Conservation (phyloP, 2,329 filamentous ascomycete genomes). For the Penicillium digitatum region DNA sequence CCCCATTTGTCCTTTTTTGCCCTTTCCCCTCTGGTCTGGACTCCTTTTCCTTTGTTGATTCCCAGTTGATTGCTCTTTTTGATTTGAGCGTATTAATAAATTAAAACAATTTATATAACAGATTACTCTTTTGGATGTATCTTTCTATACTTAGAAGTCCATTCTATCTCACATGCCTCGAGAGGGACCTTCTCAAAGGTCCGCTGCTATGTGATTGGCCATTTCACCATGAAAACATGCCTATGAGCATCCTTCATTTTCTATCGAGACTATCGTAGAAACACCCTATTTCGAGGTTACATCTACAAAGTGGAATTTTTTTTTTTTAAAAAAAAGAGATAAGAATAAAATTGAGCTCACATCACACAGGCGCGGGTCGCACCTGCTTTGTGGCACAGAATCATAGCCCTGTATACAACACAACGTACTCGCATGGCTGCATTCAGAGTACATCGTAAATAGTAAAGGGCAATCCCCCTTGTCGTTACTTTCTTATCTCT, state of each 20-base stretch:
- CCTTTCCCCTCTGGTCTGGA: slow-evolving; percentile 7
- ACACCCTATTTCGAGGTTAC: not conserved
- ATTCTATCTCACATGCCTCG: slow-evolving; percentile 1
- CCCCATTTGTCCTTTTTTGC: slow-evolving; percentile 1
- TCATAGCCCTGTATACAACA: not conserved
- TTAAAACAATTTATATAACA: not conserved
- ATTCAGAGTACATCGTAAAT: not conserved
- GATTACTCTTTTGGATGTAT: not conserved
- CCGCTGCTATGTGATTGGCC: not conserved
- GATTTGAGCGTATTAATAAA: not conserved
- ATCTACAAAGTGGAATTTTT: not conserved
- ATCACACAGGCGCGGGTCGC: slow-evolving; percentile 3
- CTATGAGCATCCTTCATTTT: not conserved
- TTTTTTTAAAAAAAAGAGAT: not conserved
- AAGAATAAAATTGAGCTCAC: not conserved
- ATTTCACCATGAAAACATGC: not conserved
- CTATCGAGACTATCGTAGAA: not conserved
- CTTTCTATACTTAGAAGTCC: not conserved
- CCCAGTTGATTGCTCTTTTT: not conserved
- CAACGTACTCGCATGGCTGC: slow-evolving; percentile 2
- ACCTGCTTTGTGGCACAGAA: slow-evolving; percentile 2
- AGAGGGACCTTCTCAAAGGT: not conserved
- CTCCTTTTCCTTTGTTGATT: slow-evolving; percentile 1
- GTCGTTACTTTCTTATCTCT: not conserved
- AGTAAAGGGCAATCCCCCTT: not conserved